Conservation (phyloP, 495 filamentous ascomycete genomes). For the Penicillium bovifimosum region DNA sequence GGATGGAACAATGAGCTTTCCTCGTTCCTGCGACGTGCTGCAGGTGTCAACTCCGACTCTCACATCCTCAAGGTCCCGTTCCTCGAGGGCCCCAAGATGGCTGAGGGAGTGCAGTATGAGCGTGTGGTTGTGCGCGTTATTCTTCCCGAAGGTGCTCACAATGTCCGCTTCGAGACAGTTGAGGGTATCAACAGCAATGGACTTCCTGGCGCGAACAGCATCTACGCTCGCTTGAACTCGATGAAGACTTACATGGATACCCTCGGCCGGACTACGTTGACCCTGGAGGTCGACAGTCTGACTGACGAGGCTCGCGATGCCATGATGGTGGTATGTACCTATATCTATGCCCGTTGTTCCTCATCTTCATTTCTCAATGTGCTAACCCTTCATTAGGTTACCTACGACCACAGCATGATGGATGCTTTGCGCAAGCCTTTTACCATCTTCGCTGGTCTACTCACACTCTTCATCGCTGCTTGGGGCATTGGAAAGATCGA, state of each 20-base stretch:
- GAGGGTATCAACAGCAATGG: slow-evolving; percentile 37
- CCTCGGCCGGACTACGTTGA: slow-evolving; percentile 75
- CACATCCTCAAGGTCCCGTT: slow-evolving; percentile 95
- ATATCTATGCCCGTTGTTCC: background rate
- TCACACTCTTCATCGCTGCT: slow-evolving; percentile 66
- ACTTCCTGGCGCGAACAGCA: slow-evolving; percentile 28
- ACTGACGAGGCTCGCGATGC: slow-evolving; percentile 82
- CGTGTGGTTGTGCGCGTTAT: slow-evolving; percentile 74
- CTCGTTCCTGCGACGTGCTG: slow-evolving; percentile 61
- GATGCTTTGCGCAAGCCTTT: slow-evolving; percentile 83
- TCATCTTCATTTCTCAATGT: background rate
- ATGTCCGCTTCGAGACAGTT: slow-evolving; percentile 47
- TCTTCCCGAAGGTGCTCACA: slow-evolving; percentile 86
- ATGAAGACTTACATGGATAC: slow-evolving; percentile 94
- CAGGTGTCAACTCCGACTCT: slow-evolving; percentile 46
- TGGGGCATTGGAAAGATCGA: slow-evolving; percentile 78
- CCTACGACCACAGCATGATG: slow-evolving; percentile 76
- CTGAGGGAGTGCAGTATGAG: slow-evolving; percentile 81
- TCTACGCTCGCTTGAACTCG: slow-evolving; percentile 49
- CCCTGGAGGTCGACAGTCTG: slow-evolving; percentile 74
- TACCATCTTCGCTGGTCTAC: slow-evolving; percentile 67
- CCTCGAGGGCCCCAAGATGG: slow-evolving; percentile 80
- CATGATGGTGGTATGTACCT: slow-evolving; percentile 58
- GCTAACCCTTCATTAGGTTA: slow-evolving; percentile 38
- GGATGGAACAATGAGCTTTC: slow-evolving; percentile 88